Evolutionary conservation across 345 rosid species (phyloP).

Genomic region (Aquilaria yunnanensis): DNA sequence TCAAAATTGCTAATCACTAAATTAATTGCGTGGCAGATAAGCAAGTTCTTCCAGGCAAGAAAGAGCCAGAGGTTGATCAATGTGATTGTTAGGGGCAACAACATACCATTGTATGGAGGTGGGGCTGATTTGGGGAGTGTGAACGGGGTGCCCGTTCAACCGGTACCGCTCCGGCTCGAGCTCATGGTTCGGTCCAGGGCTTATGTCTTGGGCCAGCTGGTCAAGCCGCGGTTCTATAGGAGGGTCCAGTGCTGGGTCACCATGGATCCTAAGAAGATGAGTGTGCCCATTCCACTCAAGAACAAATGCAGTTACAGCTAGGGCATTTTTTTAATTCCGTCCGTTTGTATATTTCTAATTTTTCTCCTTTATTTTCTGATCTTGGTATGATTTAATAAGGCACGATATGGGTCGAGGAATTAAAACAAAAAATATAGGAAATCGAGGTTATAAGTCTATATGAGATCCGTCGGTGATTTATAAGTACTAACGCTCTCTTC

Average conservation of each 20-base stretch:
- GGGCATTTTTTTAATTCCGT: background rate
- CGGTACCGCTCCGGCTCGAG: constrained; percentile 42
- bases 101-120: constrained; percentile 58
- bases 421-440: background rate
- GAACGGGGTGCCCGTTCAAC: constrained; percentile 40
- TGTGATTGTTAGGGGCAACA: constrained; percentile 33
- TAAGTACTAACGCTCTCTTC: too few relatives aligned
- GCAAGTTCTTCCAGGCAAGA: constrained; percentile 51
- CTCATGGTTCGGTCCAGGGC: constrained; percentile 56
- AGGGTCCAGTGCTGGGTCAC: constrained; percentile 36
- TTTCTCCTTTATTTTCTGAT: background rate
- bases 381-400: background rate
- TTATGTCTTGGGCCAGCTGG: constrained; percentile 51
- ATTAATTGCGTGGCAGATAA: constrained; percentile 28
- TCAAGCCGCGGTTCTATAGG: constrained; percentile 48
- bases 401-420: too few relatives aligned
- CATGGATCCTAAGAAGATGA: constrained; percentile 58
- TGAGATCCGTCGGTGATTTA: constrained; percentile 1
- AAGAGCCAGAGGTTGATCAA: constrained; percentile 48
- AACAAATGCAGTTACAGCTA: constrained; percentile 42
- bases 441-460: background rate
- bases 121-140: constrained; percentile 46
- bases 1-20: too few relatives aligned
- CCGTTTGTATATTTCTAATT: background rate
- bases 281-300: constrained; percentile 30